Percentiles rank a stretch among this genome's conserved stretches.
Conservation (phyloP, 352 stramenopile species). For the Phytopythium boreale region DNA sequence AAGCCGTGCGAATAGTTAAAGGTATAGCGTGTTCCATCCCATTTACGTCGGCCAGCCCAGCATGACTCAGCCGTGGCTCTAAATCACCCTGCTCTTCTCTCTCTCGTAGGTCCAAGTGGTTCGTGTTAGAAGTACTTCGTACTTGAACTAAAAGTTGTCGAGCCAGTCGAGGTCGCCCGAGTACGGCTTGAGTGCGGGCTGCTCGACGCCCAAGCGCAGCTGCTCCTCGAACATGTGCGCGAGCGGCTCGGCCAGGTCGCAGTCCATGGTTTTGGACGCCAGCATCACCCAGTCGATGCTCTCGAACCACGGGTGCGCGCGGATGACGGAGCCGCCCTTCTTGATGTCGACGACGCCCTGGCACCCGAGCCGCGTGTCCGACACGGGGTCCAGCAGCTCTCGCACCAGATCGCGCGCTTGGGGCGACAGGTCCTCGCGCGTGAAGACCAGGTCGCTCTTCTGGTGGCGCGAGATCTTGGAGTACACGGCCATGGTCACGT, state of each 20-base stretch:
- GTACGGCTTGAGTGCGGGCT: conserved; percentile 64
- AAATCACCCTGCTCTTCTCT: background rate
- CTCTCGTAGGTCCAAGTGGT: background rate
- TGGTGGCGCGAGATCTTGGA: conserved; percentile 83
- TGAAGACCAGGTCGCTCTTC: conserved; percentile 56
- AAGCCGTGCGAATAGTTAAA: background rate
- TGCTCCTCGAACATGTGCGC: conserved; percentile 62
- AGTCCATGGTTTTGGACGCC: conserved; percentile 59
- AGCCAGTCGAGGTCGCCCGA: conserved; percentile 68
- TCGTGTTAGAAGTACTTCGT: too few species aligned
- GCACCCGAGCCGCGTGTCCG: conserved; percentile 61
- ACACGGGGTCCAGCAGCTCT: conserved; percentile 70
- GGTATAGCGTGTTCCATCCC: background rate
- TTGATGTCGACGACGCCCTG: conserved; percentile 76
- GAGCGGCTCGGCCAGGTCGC: conserved; percentile 46
- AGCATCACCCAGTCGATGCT: conserved; percentile 74
- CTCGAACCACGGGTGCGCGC: conserved; percentile 78
- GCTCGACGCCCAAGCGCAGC: conserved; percentile 25
- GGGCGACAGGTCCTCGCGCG: conserved; percentile 43
- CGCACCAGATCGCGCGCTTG: conserved; percentile 58
- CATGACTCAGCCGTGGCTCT: background rate
- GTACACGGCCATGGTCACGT: conserved; percentile 83
- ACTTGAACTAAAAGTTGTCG: conserved; percentile 56
- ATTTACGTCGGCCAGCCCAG: background rate
- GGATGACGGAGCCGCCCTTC: conserved; percentile 77